Base-by-base conservation (phyloP, 2,329 filamentous ascomycete genomes). In the Scytalidium lignicola region DNA sequence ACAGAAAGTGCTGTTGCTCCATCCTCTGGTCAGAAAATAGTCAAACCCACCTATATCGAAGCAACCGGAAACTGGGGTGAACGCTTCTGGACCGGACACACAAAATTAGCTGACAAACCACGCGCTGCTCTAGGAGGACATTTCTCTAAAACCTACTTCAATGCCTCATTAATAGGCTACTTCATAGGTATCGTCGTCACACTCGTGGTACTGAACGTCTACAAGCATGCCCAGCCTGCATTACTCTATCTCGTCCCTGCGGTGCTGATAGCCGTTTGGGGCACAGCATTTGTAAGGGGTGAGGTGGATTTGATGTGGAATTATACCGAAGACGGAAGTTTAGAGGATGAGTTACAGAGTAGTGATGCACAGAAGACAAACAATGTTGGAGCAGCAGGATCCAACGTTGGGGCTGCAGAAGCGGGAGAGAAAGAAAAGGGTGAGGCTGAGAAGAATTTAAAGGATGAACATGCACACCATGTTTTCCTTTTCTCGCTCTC, bases 161-260 rank as follows among this genome's bases (percentile, higher is more conserved):
- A 80, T 51, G 86, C 89, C 4, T 81, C 86, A 29, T 63, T 96
- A 53, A 60, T 78, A 2, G 92, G 91, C 0, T 99, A 97, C 66
- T 61, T 87, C 0, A 43, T 84, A 3, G 91, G 90, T 1, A 88
- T 97, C 82, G 53, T 90, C 2, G 73, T 76, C 2, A 96, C 92
- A 0, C 68, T 96, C 17, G 71, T 77, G 0, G 86, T 90, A 59
- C 86, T 97, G 70, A 75, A 90, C 44, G 70, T 89, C 9, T 93
- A 83, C 61, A 78, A 85, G 43, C 89, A 89, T 54, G 89, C 88
- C 2, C 92, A 99, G 64, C 92, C 92, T 0, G 92, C 93, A 7
- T 75, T 99, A 26, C 72, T 99, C 13, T 97, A 97, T 64, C 80
- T 99, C 6, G 93, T 97, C 0, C 92, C 92, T 0, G 85, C 88